Evolutionary conservation across 2,329 filamentous ascomycete species (phyloP), one percentile per base, ranked within the genome.

Genomic region (Ceratocystis colombiana): DNA sequence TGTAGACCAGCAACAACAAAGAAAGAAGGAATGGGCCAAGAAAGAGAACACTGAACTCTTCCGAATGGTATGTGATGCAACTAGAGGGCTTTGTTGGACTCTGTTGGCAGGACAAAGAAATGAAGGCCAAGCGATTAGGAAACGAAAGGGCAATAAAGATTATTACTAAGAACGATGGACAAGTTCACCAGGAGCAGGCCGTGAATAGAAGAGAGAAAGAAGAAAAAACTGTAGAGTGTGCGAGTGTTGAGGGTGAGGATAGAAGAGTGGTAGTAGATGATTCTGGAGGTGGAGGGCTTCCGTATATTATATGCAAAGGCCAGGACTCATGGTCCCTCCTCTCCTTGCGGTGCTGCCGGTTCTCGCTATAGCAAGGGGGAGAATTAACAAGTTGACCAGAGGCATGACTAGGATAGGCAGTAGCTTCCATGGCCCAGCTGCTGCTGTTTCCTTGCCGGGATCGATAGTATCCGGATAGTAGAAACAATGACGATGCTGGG

Each of bases 181-280:
- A 57, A 64, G 64, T 65, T 68, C 65, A 65, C 65, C 64, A 68
- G 67, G 67, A 68, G 63, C 67, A 66, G 59, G 67, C 65, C 67
- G 62, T 53, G 45, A 64, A 66, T 45, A 68, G 57, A 62, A 64
- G 67, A 63, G 30, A 45, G 45, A 64, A 57, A 20, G 37, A 61
- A 37, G 28, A 61, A 37, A 55, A 44, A 53, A 20, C 37, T 45
- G 57, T 55, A 67, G 45, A 67, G 66, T 57, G 50, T 62, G 64
- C 30, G 61, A 61, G 67, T 66, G 67, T 62, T 45, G 50, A 63
- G 55, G 66, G 61, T 66, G 67, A 20, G 66, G 67, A 66, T 55
- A n/a, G 55, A 62, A 61, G 28, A 50, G 28, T 20, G 4, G 41
- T 50, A 28, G 25, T 30, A 20, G 28, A 45, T 12, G 15, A 61